Base-by-base conservation (phyloP, 495 filamentous ascomycete species). In the Neurospora cerealis region DNA sequence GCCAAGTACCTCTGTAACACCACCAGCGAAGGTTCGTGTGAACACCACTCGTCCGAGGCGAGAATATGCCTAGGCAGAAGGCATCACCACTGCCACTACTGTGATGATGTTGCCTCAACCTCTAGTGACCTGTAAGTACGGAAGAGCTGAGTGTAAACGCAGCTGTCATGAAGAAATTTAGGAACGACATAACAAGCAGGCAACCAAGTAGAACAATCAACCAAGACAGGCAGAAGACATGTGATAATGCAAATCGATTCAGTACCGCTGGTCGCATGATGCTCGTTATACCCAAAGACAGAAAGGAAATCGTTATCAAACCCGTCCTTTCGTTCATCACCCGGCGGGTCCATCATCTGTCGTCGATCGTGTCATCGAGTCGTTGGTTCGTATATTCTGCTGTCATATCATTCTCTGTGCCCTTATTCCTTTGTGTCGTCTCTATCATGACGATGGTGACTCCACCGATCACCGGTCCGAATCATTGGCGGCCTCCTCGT, bases 31-130 rank as follows among this genome's bases (percentile, higher is more conserved):
- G 40, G 40, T 6, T 6, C 5, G 42, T 44, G 42, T 44, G 6
- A 44, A 44, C 3, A 44, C 42, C 7, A n/a, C 42, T n/a, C 42
- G 19, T 44, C n/a, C 42, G 17, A 44, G 7, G 2, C 19, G 42
- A 3, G 0, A 44, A n/a, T 44, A n/a, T n/a, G 7, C n/a, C n/a
- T n/a, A n/a, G n/a, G n/a, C n/a, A n/a, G 86, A 87, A 70, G 81
- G 84, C 73, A 92, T 87, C 44, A 87, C 88, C 0, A 84, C 81
- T 4, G 89, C 91, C 71, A 88, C 83, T 13, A 88, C 89, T 21
- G 85, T 83, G 7, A 89, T 88, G 1, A 91, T n/a, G 85, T 0
- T 91, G 86, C 41, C 84, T 75, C 48, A 83, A 85, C 83, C 92
- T 89, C 17, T 89, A 8, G 42, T n/a, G 3, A 8, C 8, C 42